Evolutionary conservation across 2,329 filamentous ascomycete species (phyloP).

Genomic region (Pestalotiopsis sp.): DNA sequence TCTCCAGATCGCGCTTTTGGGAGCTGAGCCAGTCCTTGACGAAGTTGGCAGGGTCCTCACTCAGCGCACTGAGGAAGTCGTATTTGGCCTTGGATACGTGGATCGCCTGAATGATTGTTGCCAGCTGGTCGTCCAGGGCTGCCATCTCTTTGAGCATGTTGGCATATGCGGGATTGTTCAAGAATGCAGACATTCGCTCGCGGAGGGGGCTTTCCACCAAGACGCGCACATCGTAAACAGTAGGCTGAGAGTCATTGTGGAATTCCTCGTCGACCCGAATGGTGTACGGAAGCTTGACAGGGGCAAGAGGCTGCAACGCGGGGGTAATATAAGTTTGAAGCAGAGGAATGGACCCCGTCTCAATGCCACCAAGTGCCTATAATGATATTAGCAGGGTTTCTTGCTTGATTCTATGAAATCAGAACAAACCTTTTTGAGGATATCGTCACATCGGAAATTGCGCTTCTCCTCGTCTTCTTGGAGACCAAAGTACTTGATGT

Average conservation of each 20-base stretch:
- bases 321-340: conserved; percentile 78
- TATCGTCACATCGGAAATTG: conserved; percentile 86
- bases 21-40: conserved; percentile 86
- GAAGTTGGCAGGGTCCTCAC: conserved; percentile 82
- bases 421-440: conserved; percentile 69
- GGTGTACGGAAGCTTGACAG: conserved; percentile 85
- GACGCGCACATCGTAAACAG: conserved; percentile 88
- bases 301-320: conserved; percentile 79
- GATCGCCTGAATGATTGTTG: conserved; percentile 80
- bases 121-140: conserved; percentile 81
- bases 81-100: conserved; percentile 87
- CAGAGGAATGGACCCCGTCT: conserved; percentile 75
- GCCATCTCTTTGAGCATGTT: conserved; percentile 76
- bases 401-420: conserved; percentile 12
- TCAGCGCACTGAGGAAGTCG: conserved; percentile 79
- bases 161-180: conserved; percentile 71
- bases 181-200: conserved; percentile 64
- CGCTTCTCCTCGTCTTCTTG: conserved; percentile 96
- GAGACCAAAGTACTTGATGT: conserved; percentile 81
- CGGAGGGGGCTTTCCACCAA: conserved; percentile 81
- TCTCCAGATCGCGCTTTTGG: conserved; percentile 87
- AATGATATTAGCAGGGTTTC: conserved; percentile 71
- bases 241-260: conserved; percentile 73
- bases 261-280: conserved; percentile 89
- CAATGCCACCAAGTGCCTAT: conserved; percentile 9